phyloP scores from a whole-genome alignment of 2,329 filamentous ascomycete species.

The Talaromyces sp. region DNA sequence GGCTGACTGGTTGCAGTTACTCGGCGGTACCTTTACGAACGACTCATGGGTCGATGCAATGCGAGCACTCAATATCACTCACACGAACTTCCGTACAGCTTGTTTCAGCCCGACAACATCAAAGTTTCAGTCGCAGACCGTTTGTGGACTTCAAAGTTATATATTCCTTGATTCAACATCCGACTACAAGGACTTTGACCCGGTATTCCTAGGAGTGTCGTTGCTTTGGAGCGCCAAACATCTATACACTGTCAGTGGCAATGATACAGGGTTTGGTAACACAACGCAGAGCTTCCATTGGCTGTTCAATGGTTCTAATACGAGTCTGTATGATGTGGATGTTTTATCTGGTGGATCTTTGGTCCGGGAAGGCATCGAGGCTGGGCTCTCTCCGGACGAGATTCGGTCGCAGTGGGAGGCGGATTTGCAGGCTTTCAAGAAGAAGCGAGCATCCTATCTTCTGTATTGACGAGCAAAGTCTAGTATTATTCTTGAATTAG shows the following conservation, averaged over 20 bases:
- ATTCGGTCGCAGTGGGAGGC: conserved; percentile 12
- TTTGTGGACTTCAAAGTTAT: conserved; percentile 13
- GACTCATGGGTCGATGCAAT: conserved; percentile 10
- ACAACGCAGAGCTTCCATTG: conserved; percentile 17
- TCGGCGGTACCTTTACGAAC: conserved; percentile 7
- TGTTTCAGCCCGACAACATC: conserved; percentile 16
- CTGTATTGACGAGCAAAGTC: not conserved
- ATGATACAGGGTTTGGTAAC: conserved; percentile 14
- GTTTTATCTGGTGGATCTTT: conserved; percentile 10
- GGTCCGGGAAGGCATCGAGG: conserved; percentile 12
- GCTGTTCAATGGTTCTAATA: conserved; percentile 12
- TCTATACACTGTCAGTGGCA: conserved; percentile 1
- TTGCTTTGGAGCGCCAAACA: conserved; percentile 15
- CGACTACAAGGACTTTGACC: conserved; percentile 10
- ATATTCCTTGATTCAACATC: not conserved
- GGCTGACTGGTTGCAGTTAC: conserved; percentile 9
- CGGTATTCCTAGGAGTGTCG: conserved; percentile 11
- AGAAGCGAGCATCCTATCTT: conserved; percentile 3
- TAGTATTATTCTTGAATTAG: not conserved
- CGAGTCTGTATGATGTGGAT: conserved; percentile 11
- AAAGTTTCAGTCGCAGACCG: conserved; percentile 12
- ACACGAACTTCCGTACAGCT: conserved; percentile 11
- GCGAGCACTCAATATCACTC: conserved; percentile 5
- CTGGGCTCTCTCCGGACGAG: conserved; percentile 12
- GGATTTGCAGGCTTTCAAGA: conserved; percentile 2